phyloP scores from a whole-genome alignment of 129 eudicot species.

The Flaveria ramosissima region DNA sequence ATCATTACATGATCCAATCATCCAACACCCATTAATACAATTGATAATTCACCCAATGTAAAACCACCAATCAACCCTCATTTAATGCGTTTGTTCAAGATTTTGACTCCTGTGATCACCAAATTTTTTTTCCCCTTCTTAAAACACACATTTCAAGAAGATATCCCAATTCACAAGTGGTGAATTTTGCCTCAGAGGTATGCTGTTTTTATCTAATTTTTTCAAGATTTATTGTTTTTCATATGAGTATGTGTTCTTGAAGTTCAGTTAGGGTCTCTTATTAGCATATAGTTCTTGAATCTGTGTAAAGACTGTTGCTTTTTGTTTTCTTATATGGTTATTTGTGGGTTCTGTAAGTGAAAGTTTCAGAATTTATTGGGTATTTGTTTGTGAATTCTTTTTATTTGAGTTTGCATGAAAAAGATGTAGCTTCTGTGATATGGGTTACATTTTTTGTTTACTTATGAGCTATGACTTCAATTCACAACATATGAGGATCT shows the following conservation, averaged over 20 bases:
- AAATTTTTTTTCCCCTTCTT: constrained; percentile 15
- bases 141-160: constrained; percentile 13
- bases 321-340: neutral
- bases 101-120: constrained; percentile 11
- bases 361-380: constrained; percentile 13
- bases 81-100: constrained; percentile 8
- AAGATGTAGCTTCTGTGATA: constrained; percentile 2
- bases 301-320: constrained; percentile 7
- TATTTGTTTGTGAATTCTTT: neutral
- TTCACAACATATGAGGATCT: neutral
- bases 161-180: constrained; percentile 11
- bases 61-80: constrained; percentile 26
- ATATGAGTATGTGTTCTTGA: constrained; percentile 7
- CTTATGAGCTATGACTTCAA: neutral
- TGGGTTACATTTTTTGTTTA: constrained; percentile 5
- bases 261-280: neutral
- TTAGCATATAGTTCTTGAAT: neutral
- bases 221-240: neutral
- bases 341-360: neutral
- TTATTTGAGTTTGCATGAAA: neutral
- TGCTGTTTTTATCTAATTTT: constrained; percentile 5
- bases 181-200: constrained; percentile 16
- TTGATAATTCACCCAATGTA: constrained; percentile 3
- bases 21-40: constrained; percentile 13
- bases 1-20: constrained; percentile 31